A percentile compares a stretch with the other conserved stretches of the same genome.
These are phyloP conservation scores for Colletotrichum falcatum DNA, from an alignment of 2,329 filamentous ascomycete species.

Conservation along the genomic window DNA sequence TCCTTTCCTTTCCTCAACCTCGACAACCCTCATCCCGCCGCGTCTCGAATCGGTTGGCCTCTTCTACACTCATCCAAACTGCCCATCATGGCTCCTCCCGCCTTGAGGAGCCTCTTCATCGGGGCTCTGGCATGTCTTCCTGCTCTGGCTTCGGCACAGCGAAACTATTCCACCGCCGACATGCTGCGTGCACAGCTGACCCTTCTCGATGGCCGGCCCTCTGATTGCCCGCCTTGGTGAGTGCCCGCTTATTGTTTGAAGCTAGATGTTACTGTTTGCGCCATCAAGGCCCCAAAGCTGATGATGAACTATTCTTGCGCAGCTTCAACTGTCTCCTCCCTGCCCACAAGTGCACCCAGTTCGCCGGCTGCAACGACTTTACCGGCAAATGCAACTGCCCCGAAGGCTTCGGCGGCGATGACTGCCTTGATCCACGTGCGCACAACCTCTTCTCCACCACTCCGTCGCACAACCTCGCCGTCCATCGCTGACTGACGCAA, in stretches of 20 bases:
- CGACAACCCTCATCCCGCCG: constrained; percentile 12
- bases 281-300: constrained; percentile 33
- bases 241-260: constrained; percentile 44
- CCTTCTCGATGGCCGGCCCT: constrained; percentile 78
- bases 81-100: constrained; percentile 53
- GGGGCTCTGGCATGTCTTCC: constrained; percentile 56
- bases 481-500: constrained; percentile 40
- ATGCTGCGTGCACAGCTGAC: constrained; percentile 75
- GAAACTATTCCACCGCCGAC: constrained; percentile 68
- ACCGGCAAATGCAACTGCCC: constrained; percentile 95
- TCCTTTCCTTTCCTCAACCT: constrained; percentile 1
- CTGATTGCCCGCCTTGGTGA: constrained; percentile 83
- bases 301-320: constrained; percentile 45
- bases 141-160: constrained; percentile 54
- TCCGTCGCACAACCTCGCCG: constrained; percentile 16
- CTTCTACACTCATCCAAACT: constrained; percentile 10
- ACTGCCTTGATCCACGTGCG: constrained; percentile 85
- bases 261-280: background rate
- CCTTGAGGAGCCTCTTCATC: constrained; percentile 53
- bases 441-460: constrained; percentile 9
- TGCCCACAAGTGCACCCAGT: constrained; percentile 91
- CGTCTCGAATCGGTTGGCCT: constrained; percentile 18
- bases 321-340: constrained; percentile 99
- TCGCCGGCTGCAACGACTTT: constrained; percentile 86
- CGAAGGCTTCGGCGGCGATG: constrained; percentile 91